Conservation (phyloP, 345 rosid species). For the Raphanus sativus region DNA sequence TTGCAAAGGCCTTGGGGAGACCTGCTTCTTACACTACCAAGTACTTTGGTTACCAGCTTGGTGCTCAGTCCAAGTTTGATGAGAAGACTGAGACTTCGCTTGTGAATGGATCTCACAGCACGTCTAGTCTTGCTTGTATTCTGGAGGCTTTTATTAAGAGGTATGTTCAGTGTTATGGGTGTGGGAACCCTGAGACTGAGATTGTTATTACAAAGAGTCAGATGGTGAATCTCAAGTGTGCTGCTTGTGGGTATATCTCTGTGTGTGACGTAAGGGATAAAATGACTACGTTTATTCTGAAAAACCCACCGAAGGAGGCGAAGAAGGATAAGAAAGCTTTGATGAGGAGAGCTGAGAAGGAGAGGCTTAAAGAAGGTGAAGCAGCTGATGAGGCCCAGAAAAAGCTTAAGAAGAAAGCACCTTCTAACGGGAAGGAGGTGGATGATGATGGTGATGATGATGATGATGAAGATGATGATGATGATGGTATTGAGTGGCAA, state of each 20-base stretch:
- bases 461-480: conserved; percentile 29
- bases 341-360: too few relatives aligned
- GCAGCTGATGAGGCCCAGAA: conserved; percentile 80
- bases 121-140: conserved; percentile 67
- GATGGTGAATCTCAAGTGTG: conserved; percentile 73
- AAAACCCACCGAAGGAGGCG: conserved; percentile 62
- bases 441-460: conserved; percentile 39
- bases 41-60: conserved; percentile 88
- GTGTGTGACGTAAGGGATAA: conserved; percentile 88
- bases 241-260: conserved; percentile 79
- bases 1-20: conserved; percentile 85
- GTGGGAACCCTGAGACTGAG: not conserved
- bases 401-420: conserved; percentile 57
- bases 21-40: conserved; percentile 83
- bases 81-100: conserved; percentile 72
- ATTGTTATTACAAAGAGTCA: conserved; percentile 62
- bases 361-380: conserved; percentile 68
- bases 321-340: conserved; percentile 48
- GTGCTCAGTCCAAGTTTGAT: conserved; percentile 87
- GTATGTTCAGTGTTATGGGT: too few relatives aligned
- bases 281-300: conserved; percentile 64
- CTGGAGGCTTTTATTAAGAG: conserved; percentile 54
- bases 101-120: conserved; percentile 82
- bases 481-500: conserved; percentile 72
- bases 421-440: conserved; percentile 36